Evolutionary conservation across 768 basidiomycete species (phyloP), one percentile per base, ranked within the genome.

Genomic region (Rhodotorula toruloides): DNA sequence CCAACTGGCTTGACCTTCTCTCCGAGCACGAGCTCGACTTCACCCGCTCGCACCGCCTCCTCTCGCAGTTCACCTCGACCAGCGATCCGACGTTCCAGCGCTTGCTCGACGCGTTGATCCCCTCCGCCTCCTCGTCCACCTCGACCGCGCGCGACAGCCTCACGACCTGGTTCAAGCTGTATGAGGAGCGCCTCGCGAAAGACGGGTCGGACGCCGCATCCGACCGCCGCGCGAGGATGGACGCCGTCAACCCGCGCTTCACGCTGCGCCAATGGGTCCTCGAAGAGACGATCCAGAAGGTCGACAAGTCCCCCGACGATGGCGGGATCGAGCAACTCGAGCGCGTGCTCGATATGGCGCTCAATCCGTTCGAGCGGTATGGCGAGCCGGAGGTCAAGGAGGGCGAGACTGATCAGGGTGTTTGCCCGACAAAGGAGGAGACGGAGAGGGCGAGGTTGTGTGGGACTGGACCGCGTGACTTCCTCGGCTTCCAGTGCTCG

Each of bases 241-340:
- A 80, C 67, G 76, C 68, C 31, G 84, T 81, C 36, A 99, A 99
- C 76, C 96, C 96, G 25, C 81, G 92, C 42, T 98, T 99, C 77
- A 86, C 94, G 40, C 78, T 98, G 65, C 81, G 96, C 65, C 96
- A 98, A 78, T 98, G 96, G 96, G 79, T 98, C 14, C 81, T 99
- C 40, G 92, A 98, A 76, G 93, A 98, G 74, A 87, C 90, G 31
- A 98, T 98, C 75, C 77, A 79, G 67, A 83, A 83, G 69, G 83
- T 91, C 3, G 88, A 91, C 75, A n/a, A 34, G 11, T 56, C 59
- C 17, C 44, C 48, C 37, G 54, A 44, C 1, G 36, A 2, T 22
- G 58, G 21, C 11, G 88, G 91, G 73, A 75, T 80, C 16, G 79
- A 80, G 32, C 74, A 75, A 44, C 79, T 97, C 56, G 85, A 85